A percentile compares a stretch with the other conserved stretches of the same genome.
Evolutionary conservation across 768 basidiomycete species (phyloP).

Genomic region (Mycena polygramma): DNA sequence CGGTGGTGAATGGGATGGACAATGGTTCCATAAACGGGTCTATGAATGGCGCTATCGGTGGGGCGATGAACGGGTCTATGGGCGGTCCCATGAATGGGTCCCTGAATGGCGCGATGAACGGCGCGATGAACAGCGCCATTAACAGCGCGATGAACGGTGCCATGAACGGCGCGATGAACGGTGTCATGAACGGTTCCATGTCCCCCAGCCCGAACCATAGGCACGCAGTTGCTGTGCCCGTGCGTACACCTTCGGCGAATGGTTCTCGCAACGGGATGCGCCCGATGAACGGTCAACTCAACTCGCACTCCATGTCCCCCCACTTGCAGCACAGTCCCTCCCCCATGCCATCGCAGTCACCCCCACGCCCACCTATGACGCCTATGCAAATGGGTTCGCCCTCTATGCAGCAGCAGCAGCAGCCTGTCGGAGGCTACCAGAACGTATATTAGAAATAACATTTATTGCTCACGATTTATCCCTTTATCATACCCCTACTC

Average conservation of each 20-base stretch:
- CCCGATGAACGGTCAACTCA: conserved; percentile 55
- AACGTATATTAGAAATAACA: conserved; percentile 60
- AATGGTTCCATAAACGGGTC: conserved; percentile 40
- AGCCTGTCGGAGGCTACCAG: conserved; percentile 64
- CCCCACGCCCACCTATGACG: conserved; percentile 63
- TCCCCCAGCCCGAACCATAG: conserved; percentile 53
- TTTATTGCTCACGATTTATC: conserved; percentile 37
- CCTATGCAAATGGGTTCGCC: conserved; percentile 70
- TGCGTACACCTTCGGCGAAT: conserved; percentile 68
- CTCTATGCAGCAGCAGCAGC: conserved; percentile 68
- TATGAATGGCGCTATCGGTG: neutral
- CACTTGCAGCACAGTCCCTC: conserved; percentile 64
- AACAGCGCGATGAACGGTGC: conserved; percentile 36
- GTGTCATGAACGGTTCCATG: conserved; percentile 45
- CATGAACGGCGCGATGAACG: conserved; percentile 47
- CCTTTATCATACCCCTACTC: conserved; percentile 36
- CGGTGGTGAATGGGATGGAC: conserved; percentile 37
- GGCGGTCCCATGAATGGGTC: conserved; percentile 30
- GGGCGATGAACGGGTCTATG: conserved; percentile 33
- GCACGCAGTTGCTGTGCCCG: conserved; percentile 55
- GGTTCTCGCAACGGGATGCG: conserved; percentile 63
- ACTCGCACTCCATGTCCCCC: conserved; percentile 62
- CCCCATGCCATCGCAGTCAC: conserved; percentile 63
- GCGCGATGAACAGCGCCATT: conserved; percentile 44
- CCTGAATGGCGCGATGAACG: conserved; percentile 2